Percentiles rank a stretch among this genome's conserved stretches.
Evolutionary conservation across 805 yeast species (phyloP).

Genomic region (Starmerella sp.): DNA sequence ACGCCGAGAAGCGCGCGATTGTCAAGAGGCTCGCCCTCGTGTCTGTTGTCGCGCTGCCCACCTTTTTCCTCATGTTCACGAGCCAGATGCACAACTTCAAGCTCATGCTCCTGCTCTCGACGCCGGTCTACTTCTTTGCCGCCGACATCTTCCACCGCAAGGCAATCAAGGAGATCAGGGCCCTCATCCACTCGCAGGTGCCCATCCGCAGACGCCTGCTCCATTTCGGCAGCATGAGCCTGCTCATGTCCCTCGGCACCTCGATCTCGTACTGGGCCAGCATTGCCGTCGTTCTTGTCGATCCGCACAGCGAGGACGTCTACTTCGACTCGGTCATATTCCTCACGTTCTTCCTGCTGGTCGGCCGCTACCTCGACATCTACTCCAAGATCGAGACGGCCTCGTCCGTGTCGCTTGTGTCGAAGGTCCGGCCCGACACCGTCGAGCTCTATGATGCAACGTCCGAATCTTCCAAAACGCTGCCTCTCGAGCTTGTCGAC

Average conservation of each 20-base stretch:
- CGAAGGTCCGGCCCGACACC: constrained; percentile 41
- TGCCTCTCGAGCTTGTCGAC: constrained; percentile 41
- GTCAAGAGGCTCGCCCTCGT: constrained; percentile 35
- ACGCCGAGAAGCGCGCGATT: constrained; percentile 35
- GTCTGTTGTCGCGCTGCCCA: constrained; percentile 38
- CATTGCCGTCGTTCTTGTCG: constrained; percentile 42
- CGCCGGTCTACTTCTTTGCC: constrained; percentile 64
- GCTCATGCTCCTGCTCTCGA: constrained; percentile 48
- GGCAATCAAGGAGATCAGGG: constrained; percentile 47
- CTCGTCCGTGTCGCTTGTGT: constrained; percentile 46
- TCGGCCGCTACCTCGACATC: constrained; percentile 60
- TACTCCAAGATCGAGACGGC: constrained; percentile 58
- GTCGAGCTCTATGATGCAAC: constrained; percentile 21
- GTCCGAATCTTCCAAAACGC: not conserved
- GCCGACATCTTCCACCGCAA: constrained; percentile 63
- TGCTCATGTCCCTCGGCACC: constrained; percentile 63
- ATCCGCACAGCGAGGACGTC: constrained; percentile 39
- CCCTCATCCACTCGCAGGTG: constrained; percentile 28
- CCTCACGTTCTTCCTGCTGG: constrained; percentile 55
- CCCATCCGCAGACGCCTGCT: constrained; percentile 44
- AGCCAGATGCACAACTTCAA: constrained; percentile 39
- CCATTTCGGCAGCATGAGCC: constrained; percentile 67
- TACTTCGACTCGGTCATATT: constrained; percentile 75
- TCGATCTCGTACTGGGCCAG: constrained; percentile 61
- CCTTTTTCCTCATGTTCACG: constrained; percentile 59